phyloP scores from a whole-genome alignment of 2,329 filamentous ascomycete genomes.

The Sarocladium kiliense region DNA sequence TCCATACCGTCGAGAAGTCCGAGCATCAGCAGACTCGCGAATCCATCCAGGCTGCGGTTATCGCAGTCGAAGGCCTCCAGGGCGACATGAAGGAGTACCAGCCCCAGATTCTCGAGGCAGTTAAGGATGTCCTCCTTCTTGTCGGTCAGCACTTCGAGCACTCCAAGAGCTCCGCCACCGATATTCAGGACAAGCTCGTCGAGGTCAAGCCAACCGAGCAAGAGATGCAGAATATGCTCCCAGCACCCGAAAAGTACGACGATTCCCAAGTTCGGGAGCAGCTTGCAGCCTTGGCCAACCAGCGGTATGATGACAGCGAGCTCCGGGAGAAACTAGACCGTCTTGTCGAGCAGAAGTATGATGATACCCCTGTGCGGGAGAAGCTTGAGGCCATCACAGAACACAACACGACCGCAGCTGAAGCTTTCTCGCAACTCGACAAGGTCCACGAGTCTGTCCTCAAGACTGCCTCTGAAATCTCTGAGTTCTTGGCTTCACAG shows the following conservation, averaged over 20 bases:
- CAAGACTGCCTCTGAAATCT: slow-evolving; percentile 77
- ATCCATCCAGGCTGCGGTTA: slow-evolving; percentile 69
- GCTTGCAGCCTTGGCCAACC: slow-evolving; percentile 27
- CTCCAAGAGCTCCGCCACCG: slow-evolving; percentile 60
- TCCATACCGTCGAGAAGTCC: slow-evolving; percentile 64
- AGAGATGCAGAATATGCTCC: slow-evolving; percentile 39
- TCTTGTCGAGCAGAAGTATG: slow-evolving; percentile 49
- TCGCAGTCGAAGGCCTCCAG: slow-evolving; percentile 70
- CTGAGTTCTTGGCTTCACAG: slow-evolving; percentile 73
- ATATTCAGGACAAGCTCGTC: slow-evolving; percentile 54
- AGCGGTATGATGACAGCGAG: slow-evolving; percentile 25
- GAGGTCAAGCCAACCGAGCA: slow-evolving; percentile 57
- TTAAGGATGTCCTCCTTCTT: slow-evolving; percentile 79
- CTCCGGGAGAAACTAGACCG: slow-evolving; percentile 27
- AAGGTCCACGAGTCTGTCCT: slow-evolving; percentile 85
- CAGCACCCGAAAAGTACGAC: slow-evolving; percentile 38
- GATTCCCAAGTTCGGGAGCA: slow-evolving; percentile 19
- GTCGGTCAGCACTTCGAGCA: slow-evolving; percentile 87
- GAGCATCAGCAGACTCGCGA: slow-evolving; percentile 82
- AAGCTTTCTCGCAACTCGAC: slow-evolving; percentile 73
- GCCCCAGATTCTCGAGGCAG: slow-evolving; percentile 79
- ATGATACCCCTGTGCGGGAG: slow-evolving; percentile 34
- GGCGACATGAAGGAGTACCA: slow-evolving; percentile 77
- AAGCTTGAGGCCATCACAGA: slow-evolving; percentile 48
- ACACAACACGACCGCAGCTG: slow-evolving; percentile 59